Base-by-base conservation (phyloP, 1,284 basidiomycete genomes). In the Schizophyllum amplum region DNA sequence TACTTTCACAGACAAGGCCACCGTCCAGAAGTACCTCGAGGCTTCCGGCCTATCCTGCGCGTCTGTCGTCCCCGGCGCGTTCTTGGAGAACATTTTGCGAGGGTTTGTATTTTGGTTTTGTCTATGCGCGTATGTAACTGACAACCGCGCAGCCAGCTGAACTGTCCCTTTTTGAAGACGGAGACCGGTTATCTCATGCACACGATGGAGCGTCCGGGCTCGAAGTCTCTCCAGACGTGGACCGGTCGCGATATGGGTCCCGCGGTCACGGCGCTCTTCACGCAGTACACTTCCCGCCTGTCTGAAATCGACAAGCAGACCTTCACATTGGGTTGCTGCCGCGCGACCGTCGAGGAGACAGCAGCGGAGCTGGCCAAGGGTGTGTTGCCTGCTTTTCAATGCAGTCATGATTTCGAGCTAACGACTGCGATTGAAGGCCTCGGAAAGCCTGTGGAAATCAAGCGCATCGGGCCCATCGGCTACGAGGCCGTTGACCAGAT, bases 41-140 rank as follows among this genome's bases (percentile, higher is more conserved):
- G n/a, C n/a, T n/a, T n/a, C n/a, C n/a, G n/a, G n/a, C n/a, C n/a
- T n/a, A n/a, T n/a, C n/a, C n/a, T n/a, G n/a, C n/a, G n/a, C n/a
- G n/a, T n/a, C n/a, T n/a, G n/a, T n/a, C n/a, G n/a, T n/a, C n/a
- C n/a, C n/a, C n/a, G 68, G 66, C n/a, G 68, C 63, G 58, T 71
- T 70, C 51, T 33, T 47, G 4, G 69, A 71, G 55, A 72, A 72
- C 55, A 59, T 63, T 21, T 68, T 42, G 33, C 33, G 17, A 42
- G 33, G 33, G 33, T 42, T 13, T 17, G 33, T 17, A 13, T 9
- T 42, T 9, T 42, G 6, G 6, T 13, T 5, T 5, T 33, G 27
- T 33, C 27, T 13, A 5, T 33, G 6, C 27, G 27, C 5, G 27
- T 33, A 5, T 33, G 27, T 13, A 5, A 42, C 33, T 42, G 17